phyloP scores from a whole-genome alignment of 2,329 filamentous ascomycete species.

The Raffaelea arxii region DNA sequence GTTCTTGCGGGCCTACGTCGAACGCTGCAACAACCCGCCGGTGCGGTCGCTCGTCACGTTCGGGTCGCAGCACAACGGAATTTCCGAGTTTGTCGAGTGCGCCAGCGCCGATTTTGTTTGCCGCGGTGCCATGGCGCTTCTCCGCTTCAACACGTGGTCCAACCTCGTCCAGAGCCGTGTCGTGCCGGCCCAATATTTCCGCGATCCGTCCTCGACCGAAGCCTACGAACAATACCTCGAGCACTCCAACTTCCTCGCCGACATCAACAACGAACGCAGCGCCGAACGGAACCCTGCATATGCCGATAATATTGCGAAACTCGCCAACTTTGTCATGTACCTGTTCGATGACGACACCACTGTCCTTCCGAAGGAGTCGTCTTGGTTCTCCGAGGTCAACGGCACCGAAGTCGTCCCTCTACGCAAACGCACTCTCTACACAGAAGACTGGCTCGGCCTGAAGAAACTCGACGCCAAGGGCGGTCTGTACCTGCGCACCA shows the following conservation, averaged over 20 bases:
- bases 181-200: constrained; percentile 93
- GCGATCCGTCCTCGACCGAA: constrained; percentile 52
- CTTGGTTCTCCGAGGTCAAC: constrained; percentile 87
- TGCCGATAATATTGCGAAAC: constrained; percentile 52
- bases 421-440: constrained; percentile 63
- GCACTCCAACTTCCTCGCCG: constrained; percentile 79
- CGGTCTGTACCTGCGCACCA: constrained; percentile 63
- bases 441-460: constrained; percentile 89
- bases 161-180: constrained; percentile 66
- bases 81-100: constrained; percentile 72
- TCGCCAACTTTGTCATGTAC: constrained; percentile 81
- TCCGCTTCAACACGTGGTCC: constrained; percentile 75
- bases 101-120: constrained; percentile 66
- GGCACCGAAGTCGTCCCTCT: constrained; percentile 57
- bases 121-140: constrained; percentile 64
- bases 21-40: constrained; percentile 72
- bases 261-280: constrained; percentile 86
- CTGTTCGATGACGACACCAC: constrained; percentile 80
- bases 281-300: constrained; percentile 63
- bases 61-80: constrained; percentile 87
- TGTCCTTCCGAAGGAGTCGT: constrained; percentile 80
- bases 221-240: constrained; percentile 66
- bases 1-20: constrained; percentile 83
- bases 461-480: constrained; percentile 69
- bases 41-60: constrained; percentile 78